These are phyloP conservation scores for Inonotus obliquus DNA, from an alignment of 1,284 basidiomycete genomes.

Conservation along the genomic window DNA sequence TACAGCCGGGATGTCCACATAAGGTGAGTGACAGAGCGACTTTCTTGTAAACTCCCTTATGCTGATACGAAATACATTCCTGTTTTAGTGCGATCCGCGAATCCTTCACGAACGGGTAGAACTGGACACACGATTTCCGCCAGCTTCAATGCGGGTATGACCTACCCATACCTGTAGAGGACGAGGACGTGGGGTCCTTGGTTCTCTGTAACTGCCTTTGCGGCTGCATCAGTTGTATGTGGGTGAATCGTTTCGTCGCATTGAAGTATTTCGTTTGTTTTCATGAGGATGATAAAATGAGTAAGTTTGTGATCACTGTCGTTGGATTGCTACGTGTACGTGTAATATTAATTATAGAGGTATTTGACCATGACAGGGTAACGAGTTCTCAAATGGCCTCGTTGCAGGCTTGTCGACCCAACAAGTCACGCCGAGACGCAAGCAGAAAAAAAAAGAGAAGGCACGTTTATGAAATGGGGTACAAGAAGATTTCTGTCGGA, in stretches of 20 bases:
- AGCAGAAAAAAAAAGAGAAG: no score
- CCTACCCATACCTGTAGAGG: conserved; percentile 60
- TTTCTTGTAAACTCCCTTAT: conserved; percentile 66
- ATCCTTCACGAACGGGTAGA: conserved; percentile 63
- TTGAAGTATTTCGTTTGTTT: no score
- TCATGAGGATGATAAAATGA: not conserved
- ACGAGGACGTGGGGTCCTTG: conserved; percentile 48
- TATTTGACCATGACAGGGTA: no score
- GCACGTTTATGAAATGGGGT: no score
- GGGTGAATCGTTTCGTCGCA: conserved; percentile 48
- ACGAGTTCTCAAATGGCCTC: no score
- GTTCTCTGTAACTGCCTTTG: conserved; percentile 45
- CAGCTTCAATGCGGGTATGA: not conserved
- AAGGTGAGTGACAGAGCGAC: conserved; percentile 38
- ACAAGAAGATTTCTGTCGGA: no score
- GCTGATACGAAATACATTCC: conserved; percentile 57
- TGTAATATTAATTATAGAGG: no score
- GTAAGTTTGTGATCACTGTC: no score
- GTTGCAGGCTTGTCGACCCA: no score
- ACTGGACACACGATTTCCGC: conserved; percentile 33
- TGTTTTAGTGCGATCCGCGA: conserved; percentile 65
- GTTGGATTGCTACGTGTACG: no score
- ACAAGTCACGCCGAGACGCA: no score
- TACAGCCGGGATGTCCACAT: not conserved
- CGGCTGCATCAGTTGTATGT: conserved; percentile 54